Evolutionary conservation across 805 yeast genomes (phyloP), one percentile per base, ranked within the genome.

Genomic region (Candida tammaniensis): DNA sequence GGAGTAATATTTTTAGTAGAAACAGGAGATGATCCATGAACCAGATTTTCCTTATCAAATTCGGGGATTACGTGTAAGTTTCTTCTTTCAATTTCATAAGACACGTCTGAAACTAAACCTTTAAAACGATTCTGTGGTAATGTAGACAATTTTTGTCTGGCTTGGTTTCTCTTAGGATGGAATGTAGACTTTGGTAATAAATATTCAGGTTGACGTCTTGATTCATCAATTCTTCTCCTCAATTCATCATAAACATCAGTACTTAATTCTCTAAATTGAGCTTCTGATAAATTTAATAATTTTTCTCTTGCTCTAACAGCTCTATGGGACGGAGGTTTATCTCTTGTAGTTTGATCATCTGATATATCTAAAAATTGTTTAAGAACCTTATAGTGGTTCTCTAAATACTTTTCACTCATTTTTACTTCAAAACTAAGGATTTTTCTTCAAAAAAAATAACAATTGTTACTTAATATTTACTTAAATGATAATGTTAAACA

Each of bases 221-320:
- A 68, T 46, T 80, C 82, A 44, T 68, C 76, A 26, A 75, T 72
- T 43, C 99, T 73, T 52, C 99, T 76, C 49, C 78, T 78, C 40
- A 93, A 66, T 59, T 93, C 98, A 59, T 93, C 98, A 55, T 80
- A 84, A 9, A 93, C 97, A 57, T 93, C 99, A 3, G 96, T 88
- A 46, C 94, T 78, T 39, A 93, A 74, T 57, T 93, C 99, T 41
- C 74, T 72, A 54, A 93, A 88, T 59, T 94, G 98, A 6, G 82
- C 77, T 19, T 73, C 67, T 2, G 95, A 82, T 35, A 94, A 72
- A 52, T 86, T 87, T 42, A 83, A 70, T 31, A 91, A 71, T 59
- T 91, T 88, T 44, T 84, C 87, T 46, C 96, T 72, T 3, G 96
- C 96, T 53, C 86, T 80, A 24, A 76, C 78, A 4, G 89, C 89